Conservation (phyloP, 192 early-diverging fungal species). For the Funneliformis geosporum region DNA sequence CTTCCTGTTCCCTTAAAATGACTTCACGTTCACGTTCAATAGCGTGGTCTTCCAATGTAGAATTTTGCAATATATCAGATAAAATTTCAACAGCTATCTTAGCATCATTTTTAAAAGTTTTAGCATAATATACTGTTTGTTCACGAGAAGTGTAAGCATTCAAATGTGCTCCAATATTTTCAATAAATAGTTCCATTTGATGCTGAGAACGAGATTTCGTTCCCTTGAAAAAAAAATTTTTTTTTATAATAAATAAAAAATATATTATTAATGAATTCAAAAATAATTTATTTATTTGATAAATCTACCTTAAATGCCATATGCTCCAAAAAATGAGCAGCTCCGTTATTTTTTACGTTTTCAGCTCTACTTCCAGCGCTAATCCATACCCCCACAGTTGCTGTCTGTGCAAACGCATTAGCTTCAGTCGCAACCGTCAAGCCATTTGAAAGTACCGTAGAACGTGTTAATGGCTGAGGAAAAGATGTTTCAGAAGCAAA, state of each 20-base stretch:
- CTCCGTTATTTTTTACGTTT: conserved; percentile 83
- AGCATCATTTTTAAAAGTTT: conserved; percentile 87
- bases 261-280: background rate
- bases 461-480: conserved; percentile 55
- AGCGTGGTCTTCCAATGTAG: conserved; percentile 75
- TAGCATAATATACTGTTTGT: conserved; percentile 98
- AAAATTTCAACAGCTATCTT: conserved; percentile 89
- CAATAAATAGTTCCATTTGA: conserved; percentile 92
- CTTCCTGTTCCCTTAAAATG: conserved; percentile 93
- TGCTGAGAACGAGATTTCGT: conserved; percentile 84
- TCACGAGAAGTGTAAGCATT: conserved; percentile 99
- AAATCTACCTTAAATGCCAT: conserved; percentile 91
- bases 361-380: conserved; percentile 87
- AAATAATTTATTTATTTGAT: background rate
- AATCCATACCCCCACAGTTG: conserved; percentile 89
- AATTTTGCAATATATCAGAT: conserved; percentile 93
- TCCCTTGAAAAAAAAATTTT: conserved; percentile 54
- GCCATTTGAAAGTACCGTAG: conserved; percentile 75
- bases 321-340: conserved; percentile 98
- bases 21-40: conserved; percentile 98
- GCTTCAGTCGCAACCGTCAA: conserved; percentile 83
- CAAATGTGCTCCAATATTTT: conserved; percentile 98
- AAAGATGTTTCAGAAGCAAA: conserved; percentile 52
- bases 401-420: conserved; percentile 78
- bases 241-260: background rate